phyloP scores from a whole-genome alignment of 371 early-diverging fungal species.

The Quaeritorhiza haematococci region DNA sequence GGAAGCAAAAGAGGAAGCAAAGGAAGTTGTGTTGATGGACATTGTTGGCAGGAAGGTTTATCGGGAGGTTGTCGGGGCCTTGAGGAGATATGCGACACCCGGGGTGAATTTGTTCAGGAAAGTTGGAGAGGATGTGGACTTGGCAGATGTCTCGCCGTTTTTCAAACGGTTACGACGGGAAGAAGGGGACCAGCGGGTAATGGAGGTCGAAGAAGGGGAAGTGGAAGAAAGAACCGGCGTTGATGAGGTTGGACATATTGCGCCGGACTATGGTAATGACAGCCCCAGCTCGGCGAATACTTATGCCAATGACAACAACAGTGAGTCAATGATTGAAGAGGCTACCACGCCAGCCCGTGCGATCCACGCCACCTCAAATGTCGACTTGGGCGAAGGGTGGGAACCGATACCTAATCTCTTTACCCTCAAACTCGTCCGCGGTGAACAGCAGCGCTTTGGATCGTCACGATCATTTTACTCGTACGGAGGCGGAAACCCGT shows the following conservation, averaged over 20 bases:
- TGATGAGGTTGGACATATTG: background rate
- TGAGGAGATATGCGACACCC: slow-evolving; percentile 15
- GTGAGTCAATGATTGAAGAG: background rate
- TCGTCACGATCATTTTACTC: background rate
- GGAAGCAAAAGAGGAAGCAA: too few species aligned
- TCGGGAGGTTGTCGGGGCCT: slow-evolving; percentile 12
- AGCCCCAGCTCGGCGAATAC: too few species aligned
- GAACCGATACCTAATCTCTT: slow-evolving; percentile 19
- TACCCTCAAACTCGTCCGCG: background rate
- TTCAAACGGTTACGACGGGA: background rate
- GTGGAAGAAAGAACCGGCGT: background rate
- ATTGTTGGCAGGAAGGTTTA: slow-evolving; percentile 4
- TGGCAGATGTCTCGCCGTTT: background rate
- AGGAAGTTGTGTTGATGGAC: too few species aligned
- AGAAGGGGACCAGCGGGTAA: background rate
- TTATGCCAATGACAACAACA: too few species aligned
- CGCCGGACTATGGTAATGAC: background rate
- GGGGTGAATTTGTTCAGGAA: background rate
- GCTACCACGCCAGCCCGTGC: background rate
- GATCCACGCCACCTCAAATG: background rate
- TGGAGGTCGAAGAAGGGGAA: background rate
- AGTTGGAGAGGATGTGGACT: background rate
- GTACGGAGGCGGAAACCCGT: background rate
- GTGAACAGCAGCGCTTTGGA: background rate
- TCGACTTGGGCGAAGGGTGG: slow-evolving; percentile 11